Percentiles rank a stretch among this genome's conserved stretches.
These are phyloP conservation scores for Cordyceps cicadae DNA, from an alignment of 2,329 filamentous ascomycete genomes.

Conservation along the genomic window DNA sequence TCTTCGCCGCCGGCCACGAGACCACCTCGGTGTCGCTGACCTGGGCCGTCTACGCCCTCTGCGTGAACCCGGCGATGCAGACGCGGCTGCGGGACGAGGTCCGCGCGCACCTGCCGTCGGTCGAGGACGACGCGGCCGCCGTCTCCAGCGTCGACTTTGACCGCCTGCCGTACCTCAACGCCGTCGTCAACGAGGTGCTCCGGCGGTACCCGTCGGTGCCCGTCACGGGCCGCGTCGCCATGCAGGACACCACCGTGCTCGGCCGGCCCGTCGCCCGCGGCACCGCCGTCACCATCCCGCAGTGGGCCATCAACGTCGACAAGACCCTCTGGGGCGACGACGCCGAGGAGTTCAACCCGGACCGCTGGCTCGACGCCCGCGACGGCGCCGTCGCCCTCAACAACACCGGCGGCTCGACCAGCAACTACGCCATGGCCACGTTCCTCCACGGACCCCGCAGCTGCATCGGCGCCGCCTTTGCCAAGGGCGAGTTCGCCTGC, in stretches of 20 bases:
- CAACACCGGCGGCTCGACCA: conserved; percentile 56
- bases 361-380: conserved; percentile 56
- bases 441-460: conserved; percentile 81
- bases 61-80: conserved; percentile 57
- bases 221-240: conserved; percentile 58
- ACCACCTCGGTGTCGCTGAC: conserved; percentile 68
- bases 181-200: conserved; percentile 62
- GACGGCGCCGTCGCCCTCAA: neutral
- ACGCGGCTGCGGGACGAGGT: conserved; percentile 60
- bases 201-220: conserved; percentile 67
- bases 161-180: conserved; percentile 63
- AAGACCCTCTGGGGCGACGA: conserved; percentile 66
- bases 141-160: conserved; percentile 45
- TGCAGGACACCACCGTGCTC: conserved; percentile 55
- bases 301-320: conserved; percentile 63
- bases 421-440: conserved; percentile 70
- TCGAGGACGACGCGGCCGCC: conserved; percentile 26
- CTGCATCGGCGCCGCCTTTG: conserved; percentile 78
- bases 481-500: conserved; percentile 77
- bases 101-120: conserved; percentile 47
- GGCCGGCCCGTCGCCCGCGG: conserved; percentile 60
- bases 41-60: conserved; percentile 68
- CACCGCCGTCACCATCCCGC: conserved; percentile 58
- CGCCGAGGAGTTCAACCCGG: conserved; percentile 67
- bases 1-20: conserved; percentile 75